These are phyloP conservation scores for Cucurbita ficifolia DNA, from an alignment of 306 rosid genomes.

Conservation along the genomic window DNA sequence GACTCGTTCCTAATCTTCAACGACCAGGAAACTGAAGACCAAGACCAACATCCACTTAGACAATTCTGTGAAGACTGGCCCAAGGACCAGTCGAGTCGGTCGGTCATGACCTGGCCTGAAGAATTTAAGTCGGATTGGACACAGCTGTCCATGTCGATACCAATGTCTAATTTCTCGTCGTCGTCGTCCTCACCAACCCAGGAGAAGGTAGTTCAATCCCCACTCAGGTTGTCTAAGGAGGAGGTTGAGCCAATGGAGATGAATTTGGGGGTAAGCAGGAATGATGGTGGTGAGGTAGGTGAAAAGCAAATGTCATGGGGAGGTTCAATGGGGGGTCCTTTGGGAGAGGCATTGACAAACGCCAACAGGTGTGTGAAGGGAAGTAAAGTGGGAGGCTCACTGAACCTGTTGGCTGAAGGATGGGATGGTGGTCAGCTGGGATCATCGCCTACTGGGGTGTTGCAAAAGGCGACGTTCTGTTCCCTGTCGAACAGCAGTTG, in stretches of 20 bases:
- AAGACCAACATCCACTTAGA: slow-evolving; percentile 23
- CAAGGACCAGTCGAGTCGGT: slow-evolving; percentile 20
- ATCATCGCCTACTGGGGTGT: slow-evolving; percentile 36
- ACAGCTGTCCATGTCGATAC: slow-evolving; percentile 36
- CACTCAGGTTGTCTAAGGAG: slow-evolving; percentile 21
- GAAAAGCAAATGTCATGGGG: slow-evolving; percentile 19
- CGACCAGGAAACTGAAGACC: slow-evolving; percentile 24
- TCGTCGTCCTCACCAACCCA: slow-evolving; percentile 27
- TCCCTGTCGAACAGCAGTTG: slow-evolving; percentile 40
- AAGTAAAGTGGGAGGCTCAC: slow-evolving; percentile 10
- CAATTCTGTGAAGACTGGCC: slow-evolving; percentile 32
- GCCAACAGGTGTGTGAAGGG: slow-evolving; percentile 8
- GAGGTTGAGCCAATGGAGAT: slow-evolving; percentile 22
- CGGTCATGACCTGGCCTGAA: slow-evolving; percentile 27
- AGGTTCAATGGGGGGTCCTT: slow-evolving; percentile 36
- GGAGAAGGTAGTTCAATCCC: slow-evolving; percentile 21
- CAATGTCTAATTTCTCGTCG: slow-evolving; percentile 29
- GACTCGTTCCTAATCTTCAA: slow-evolving; percentile 26
- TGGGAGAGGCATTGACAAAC: slow-evolving; percentile 36
- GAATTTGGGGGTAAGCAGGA: slow-evolving; percentile 12
- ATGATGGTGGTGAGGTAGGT: neutral
- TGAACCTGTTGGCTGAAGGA: slow-evolving; percentile 22
- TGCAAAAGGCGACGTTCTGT: slow-evolving; percentile 31
- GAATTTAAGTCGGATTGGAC: slow-evolving; percentile 36
- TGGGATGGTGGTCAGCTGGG: slow-evolving; percentile 33